Base-by-base conservation (phyloP, 805 yeast species). In the Barnettozyma sucrosica region DNA sequence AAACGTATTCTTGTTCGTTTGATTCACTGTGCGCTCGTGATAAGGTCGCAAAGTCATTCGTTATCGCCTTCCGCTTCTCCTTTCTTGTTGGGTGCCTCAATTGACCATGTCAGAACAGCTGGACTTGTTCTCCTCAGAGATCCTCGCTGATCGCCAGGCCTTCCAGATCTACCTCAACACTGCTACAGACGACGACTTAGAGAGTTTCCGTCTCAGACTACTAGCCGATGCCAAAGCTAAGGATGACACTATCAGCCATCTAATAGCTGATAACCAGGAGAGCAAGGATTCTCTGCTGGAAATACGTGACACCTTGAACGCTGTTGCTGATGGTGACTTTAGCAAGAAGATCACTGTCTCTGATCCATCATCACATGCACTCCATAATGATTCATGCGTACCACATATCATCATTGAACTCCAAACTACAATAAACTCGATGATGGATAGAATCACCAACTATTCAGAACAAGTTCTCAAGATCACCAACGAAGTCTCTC, bases 251-350 rank as follows among this genome's bases (percentile, higher is more conserved):
- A 40, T 46, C 21, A 14, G 24, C 14, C 19, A 21, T 11, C 11
- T 43, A 21, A 24, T 28, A n/a, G 20, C n/a, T 33, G 26, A 41
- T 11, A 32, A 41, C 11, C 8, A 19, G 9, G 36, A 30, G 20
- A 44, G 40, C 13, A 26, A 36, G 20, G 26, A 41, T 4, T 41
- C 52, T 1, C 32, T 50, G 11, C 16, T n/a, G 9, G 48, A 43
- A 9, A 47, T 52, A 8, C 43, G 47, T 25, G 81, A 85, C 24
- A 90, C 85, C 10, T 87, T 87, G 24, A 81, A 81, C 33, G 83
- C 88, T 8, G 95, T 88, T 18, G 92, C 95, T n/a, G 83, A 82
- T 76, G 96, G 96, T 40, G 95, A 87, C 61, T 72, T 87, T 58
- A 76, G 87, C 21, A 84, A 83, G 54, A 83, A 83, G 58, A 89